Evolutionary conservation across 2,329 filamentous ascomycete genomes (phyloP).

Genomic region (Zymoseptoria pseudotritici): DNA sequence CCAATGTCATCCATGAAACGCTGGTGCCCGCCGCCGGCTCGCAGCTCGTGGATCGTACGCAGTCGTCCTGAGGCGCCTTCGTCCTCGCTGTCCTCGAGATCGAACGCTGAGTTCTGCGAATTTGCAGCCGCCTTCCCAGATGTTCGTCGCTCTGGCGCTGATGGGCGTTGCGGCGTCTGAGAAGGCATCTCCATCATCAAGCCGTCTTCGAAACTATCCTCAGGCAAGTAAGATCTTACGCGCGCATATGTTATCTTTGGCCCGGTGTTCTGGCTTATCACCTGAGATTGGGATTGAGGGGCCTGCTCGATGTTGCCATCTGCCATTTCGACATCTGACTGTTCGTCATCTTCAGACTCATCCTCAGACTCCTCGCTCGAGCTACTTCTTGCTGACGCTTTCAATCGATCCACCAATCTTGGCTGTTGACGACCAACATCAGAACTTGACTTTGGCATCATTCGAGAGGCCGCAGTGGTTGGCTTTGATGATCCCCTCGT

Average conservation of each 20-base stretch:
- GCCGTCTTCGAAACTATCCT: conserved; percentile 37
- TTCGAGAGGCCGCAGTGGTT: conserved; percentile 1
- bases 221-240: conserved; percentile 52
- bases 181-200: conserved; percentile 28
- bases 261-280: conserved; percentile 21
- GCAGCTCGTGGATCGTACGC: conserved; percentile 55
- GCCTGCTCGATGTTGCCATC: conserved; percentile 2
- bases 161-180: conserved; percentile 14
- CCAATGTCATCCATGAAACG: conserved; percentile 51
- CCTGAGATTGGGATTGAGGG: conserved; percentile 10
- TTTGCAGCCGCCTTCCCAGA: conserved; percentile 5
- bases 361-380: conserved; percentile 14
- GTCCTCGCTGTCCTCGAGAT: conserved; percentile 41
- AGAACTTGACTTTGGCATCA: conserved; percentile 18
- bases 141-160: conserved; percentile 4
- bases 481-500: conserved; percentile 3
- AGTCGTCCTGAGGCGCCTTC: conserved; percentile 38
- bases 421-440: conserved; percentile 19
- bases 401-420: conserved; percentile 28
- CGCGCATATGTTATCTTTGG: conserved; percentile 51
- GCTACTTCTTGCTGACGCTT: conserved; percentile 21
- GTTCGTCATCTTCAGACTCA: conserved; percentile 11
- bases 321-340: conserved; percentile 16
- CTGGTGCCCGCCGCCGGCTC: conserved; percentile 50
- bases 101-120: conserved; percentile 25